phyloP scores from a whole-genome alignment of 306 rosid genomes.

The Casuarina cunninghamiana region DNA sequence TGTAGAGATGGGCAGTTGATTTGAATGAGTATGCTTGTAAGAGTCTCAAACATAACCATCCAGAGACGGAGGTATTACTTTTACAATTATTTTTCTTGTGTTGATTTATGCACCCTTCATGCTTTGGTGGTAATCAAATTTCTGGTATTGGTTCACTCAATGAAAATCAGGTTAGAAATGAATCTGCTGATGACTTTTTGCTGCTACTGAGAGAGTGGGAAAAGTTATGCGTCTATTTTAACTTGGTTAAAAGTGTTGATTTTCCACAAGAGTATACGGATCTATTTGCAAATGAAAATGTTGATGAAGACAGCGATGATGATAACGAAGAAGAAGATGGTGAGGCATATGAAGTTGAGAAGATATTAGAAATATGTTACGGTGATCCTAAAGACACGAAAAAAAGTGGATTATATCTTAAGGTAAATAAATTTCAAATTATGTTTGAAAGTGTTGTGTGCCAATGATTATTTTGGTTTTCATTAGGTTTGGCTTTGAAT shows the following conservation, averaged over 20 bases:
- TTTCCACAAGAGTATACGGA: constrained; percentile 37
- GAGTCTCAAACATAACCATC: constrained; percentile 66
- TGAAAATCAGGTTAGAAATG: constrained; percentile 71
- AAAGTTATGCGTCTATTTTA: constrained; percentile 48
- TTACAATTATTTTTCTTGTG: neutral
- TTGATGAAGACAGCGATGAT: constrained; percentile 12
- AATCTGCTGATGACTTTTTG: constrained; percentile 68
- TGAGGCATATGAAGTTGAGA: constrained; percentile 66
- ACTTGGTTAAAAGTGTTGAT: constrained; percentile 37
- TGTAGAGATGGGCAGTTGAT: constrained; percentile 89
- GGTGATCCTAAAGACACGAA: constrained; percentile 52
- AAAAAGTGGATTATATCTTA: constrained; percentile 49
- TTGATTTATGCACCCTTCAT: neutral
- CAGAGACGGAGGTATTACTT: constrained; percentile 61
- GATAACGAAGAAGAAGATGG: constrained; percentile 14
- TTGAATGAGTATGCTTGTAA: constrained; percentile 56
- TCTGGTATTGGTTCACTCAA: neutral
- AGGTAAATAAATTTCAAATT: constrained; percentile 37
- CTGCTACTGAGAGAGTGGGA: constrained; percentile 64
- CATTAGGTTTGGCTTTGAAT: too few relatives aligned
- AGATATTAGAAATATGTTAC: constrained; percentile 45
- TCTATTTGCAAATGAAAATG: constrained; percentile 37
- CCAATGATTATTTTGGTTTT: neutral
- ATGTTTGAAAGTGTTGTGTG: too few relatives aligned
- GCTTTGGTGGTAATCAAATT: neutral